Base-by-base conservation (phyloP, 2,329 filamentous ascomycete genomes). In the Ilyonectria destructans region DNA sequence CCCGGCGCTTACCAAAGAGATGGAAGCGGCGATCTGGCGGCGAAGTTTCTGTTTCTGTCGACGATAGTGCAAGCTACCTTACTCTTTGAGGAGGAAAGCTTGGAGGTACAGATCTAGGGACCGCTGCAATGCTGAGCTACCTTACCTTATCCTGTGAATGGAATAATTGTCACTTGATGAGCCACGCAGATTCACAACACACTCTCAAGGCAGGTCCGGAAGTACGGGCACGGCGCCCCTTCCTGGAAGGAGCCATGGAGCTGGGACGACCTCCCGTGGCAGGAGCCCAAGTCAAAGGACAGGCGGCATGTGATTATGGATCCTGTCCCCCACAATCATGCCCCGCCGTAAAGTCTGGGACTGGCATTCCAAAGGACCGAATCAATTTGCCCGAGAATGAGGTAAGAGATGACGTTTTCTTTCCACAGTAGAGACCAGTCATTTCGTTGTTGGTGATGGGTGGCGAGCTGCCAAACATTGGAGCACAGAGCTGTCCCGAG, bases 221-320 rank as follows among this genome's bases (percentile, higher is more conserved):
- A 13, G 8, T 35, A 35, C 54, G 37, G 43, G 55, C 49, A 54
- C 40, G 43, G 40, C 40, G 58, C 59, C 56, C 66, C 61, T 62
- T 51, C 67, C 65, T 51, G 71, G 69, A 74, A 73, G 61, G 71
- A 70, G 71, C 71, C 54, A 70, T 61, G 65, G 56, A 40, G 31
- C 59, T 60, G 52, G 58, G 19, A 40, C 46, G 46, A 56, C 62
- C 13, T 19, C 17, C 6, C 40, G 43, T 46, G 56, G 43, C 21
- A 57, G 46, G 33, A 35, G 19, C 23, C n/a, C 35, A 37, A 45
- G 8, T 31, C 21, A 23, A 43, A 13, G 55, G 49, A 45, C 54
- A 37, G 31, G 40, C 37, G 26, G 49, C 73, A 75, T 75, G 73
- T 75, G 71, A 75, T 68, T 67, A 75, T 73, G 62, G 62, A 62